Conservation (phyloP, 1,139 yeast species). For the Saccharomyces hybrid region DNA sequence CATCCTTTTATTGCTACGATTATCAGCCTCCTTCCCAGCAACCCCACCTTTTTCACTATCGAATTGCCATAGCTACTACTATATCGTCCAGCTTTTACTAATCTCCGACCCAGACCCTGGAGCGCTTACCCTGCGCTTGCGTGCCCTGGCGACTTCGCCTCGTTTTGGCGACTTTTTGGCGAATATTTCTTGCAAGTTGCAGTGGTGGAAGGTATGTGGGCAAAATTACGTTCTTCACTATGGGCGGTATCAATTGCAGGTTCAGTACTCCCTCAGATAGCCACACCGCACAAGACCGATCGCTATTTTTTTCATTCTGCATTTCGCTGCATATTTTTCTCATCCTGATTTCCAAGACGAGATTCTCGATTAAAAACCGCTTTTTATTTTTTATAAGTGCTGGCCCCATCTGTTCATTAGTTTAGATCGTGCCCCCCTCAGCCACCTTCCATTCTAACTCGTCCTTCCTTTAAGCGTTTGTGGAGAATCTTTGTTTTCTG, state of each 20-base stretch:
- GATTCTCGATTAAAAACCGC: not conserved
- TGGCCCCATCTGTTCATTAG: not conserved
- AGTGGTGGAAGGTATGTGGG: not conserved
- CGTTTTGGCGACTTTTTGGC: not conserved
- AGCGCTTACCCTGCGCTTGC: not conserved
- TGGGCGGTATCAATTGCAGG: not conserved
- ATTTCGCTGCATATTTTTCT: not conserved
- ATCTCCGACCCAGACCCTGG: not conserved
- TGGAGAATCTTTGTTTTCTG: not conserved
- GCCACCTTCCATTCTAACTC: not conserved
- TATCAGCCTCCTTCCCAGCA: not conserved
- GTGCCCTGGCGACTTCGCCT: not conserved
- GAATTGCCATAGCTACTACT: not conserved
- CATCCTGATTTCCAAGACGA: not conserved
- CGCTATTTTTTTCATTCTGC: not conserved
- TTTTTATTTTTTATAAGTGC: not conserved
- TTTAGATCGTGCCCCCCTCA: not conserved
- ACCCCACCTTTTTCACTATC: not conserved
- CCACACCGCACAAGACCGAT: not conserved
- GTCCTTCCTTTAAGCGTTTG: not conserved
- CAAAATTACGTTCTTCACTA: not conserved
- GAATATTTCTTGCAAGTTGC: not conserved
- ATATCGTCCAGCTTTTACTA: not conserved
- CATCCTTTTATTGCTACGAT: slow-evolving; percentile 37
- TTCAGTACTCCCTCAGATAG: not conserved